A percentile compares a stretch with the other conserved stretches of the same genome.
Evolutionary conservation across 768 basidiomycete species (phyloP).

Genomic region (Leucocoprinus leucothites): DNA sequence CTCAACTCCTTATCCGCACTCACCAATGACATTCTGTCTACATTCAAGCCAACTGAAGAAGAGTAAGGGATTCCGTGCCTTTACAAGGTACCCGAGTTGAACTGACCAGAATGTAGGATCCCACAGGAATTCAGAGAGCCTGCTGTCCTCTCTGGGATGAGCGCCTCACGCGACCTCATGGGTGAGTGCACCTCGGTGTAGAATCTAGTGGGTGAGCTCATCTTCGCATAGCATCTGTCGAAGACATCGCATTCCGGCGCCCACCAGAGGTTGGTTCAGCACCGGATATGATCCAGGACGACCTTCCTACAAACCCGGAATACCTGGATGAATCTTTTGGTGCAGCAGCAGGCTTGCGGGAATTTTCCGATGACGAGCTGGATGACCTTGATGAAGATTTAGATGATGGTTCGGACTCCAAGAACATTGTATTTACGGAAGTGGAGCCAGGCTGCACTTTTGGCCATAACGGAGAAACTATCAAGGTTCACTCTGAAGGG

Average conservation of each 20-base stretch:
- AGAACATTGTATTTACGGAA: constrained; percentile 22
- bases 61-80: constrained; percentile 19
- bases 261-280: constrained; percentile 74
- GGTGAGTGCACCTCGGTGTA: constrained; percentile 23
- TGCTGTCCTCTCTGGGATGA: constrained; percentile 18
- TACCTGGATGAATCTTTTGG: constrained; percentile 86
- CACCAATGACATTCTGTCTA: constrained; percentile 45
- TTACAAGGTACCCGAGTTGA: neutral
- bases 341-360: constrained; percentile 70
- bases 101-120: constrained; percentile 18
- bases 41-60: constrained; percentile 33
- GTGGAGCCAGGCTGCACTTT: constrained; percentile 46
- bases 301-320: constrained; percentile 84
- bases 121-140: constrained; percentile 26
- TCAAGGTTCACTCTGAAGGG: constrained; percentile 64
- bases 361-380: constrained; percentile 68
- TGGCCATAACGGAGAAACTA: constrained; percentile 78
- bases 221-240: constrained; percentile 59
- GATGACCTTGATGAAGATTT: constrained; percentile 60
- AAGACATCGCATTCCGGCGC: constrained; percentile 76
- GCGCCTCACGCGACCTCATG: constrained; percentile 27
- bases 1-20: constrained; percentile 56
- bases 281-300: constrained; percentile 89
- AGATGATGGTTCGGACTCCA: constrained; percentile 13
- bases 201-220: neutral